phyloP scores from a whole-genome alignment of 2,329 filamentous ascomycete genomes.

The Pseudocercospora fuligena region DNA sequence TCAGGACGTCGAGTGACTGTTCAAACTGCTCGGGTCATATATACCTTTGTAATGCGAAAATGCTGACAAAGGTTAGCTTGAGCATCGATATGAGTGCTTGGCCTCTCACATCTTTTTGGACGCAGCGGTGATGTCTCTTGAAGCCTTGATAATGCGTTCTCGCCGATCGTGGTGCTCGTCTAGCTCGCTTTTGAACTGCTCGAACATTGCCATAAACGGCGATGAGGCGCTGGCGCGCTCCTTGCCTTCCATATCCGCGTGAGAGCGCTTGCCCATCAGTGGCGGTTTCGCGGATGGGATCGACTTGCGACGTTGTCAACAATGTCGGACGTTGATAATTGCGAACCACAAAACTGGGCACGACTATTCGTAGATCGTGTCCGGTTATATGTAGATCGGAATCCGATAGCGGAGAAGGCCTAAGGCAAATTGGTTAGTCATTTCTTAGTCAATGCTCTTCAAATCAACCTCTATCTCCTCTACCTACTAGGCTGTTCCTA shows the following conservation, averaged over 20 bases:
- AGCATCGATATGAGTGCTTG: neutral
- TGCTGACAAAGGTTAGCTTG: slow-evolving; percentile 57
- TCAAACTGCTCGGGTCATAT: slow-evolving; percentile 1
- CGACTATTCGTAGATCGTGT: too few species aligned
- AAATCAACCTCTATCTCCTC: too few species aligned
- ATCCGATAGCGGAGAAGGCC: too few species aligned
- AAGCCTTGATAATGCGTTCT: slow-evolving; percentile 87
- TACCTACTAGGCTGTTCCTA: too few species aligned
- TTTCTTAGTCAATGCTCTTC: too few species aligned
- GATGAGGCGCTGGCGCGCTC: slow-evolving; percentile 37
- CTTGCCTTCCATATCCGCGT: slow-evolving; percentile 29
- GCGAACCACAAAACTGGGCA: too few species aligned
- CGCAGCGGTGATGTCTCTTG: slow-evolving; percentile 86
- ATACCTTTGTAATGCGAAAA: slow-evolving; percentile 82
- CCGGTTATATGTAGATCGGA: too few species aligned
- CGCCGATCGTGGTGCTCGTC: slow-evolving; percentile 94
- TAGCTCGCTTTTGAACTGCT: slow-evolving; percentile 80
- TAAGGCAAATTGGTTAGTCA: too few species aligned
- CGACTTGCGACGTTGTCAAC: neutral
- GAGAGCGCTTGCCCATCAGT: slow-evolving; percentile 29
- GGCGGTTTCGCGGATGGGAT: neutral
- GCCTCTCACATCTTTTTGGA: slow-evolving; percentile 90
- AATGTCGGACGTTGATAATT: neutral
- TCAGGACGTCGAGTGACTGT: neutral
- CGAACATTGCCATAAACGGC: slow-evolving; percentile 73